Evolutionary conservation across 2,329 filamentous ascomycete species (phyloP), one percentile per base, ranked within the genome.

Genomic region (Fusarium praegraminearum): DNA sequence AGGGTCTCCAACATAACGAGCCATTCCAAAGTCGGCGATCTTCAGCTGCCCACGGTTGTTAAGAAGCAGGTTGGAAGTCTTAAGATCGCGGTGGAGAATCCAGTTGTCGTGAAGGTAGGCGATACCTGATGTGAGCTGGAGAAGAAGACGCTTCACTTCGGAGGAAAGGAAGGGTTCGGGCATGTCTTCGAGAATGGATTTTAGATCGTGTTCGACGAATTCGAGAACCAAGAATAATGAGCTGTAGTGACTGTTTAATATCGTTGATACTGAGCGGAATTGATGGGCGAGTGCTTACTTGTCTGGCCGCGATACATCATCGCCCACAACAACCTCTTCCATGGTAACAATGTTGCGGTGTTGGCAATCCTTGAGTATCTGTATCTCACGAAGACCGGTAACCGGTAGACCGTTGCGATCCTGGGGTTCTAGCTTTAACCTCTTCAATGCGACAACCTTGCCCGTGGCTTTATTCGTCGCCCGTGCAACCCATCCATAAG

Each of bases 21-120:
- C 95, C 93, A 99, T 98, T 79, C 96, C 96, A 77, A 99, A 99
- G 81, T 99, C 96, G 64, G 96, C 96, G 69, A 99, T 91, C 80
- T 98, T 98, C 80, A 99, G 90, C 78, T 92, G 90, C 46, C 96
- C 96, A 46, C 94, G 92, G 83, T 98, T 98, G 83, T 93, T 97
- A 81, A 99, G 91, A 47, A 99, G 89, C 47, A 99, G 89, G 76
- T 97, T 97, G 50, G 92, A 95, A 5, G 94, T 97, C 80, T 97
- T 97, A 75, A 97, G 89, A 80, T 98, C 94, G 59, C 94, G 93
- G 81, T 96, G 94, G 64, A 99, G 86, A 75, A 99, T 97, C 91
- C 91, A 97, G 80, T 93, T 89, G 47, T 87, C 86, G 83, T 99
- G 96, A 16, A 99, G 89, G 81, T 95, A 97, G 60, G 90, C 86